Conservation (phyloP, 345 rosid species). For the Eucalyptus marginata region DNA sequence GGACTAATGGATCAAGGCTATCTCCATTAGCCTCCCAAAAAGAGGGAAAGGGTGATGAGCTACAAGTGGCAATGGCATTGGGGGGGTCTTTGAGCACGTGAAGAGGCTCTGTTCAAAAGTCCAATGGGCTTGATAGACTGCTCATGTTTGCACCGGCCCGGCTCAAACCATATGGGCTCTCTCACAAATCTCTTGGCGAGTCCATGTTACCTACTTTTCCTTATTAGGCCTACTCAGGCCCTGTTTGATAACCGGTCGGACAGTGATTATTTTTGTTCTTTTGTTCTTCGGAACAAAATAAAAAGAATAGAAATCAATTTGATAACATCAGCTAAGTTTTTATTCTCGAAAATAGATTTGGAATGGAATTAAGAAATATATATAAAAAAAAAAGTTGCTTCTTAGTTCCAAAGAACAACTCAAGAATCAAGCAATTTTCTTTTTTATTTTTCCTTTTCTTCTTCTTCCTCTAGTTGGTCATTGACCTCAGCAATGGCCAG, state of each 20-base stretch:
- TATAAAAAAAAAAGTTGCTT: too few relatives aligned
- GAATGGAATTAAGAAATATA: rapidly evolving
- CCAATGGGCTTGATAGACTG: neutral
- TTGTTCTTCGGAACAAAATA: rapidly evolving
- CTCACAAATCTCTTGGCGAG: neutral
- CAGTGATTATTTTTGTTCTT: too few relatives aligned
- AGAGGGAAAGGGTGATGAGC: neutral
- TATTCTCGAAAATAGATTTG: rapidly evolving
- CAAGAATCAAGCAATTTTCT: too few relatives aligned
- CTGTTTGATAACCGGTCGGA: rapidly evolving
- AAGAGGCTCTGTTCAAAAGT: neutral
- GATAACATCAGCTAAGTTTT: rapidly evolving
- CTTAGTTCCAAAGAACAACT: too few relatives aligned
- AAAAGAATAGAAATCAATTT: rapidly evolving
- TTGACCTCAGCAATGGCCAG: rapidly evolving
- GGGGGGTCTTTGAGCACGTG: neutral
- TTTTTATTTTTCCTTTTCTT: too few relatives aligned
- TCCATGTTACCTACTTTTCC: neutral
- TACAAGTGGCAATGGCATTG: neutral
- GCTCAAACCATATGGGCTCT: neutral
- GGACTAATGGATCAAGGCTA: neutral
- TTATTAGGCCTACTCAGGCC: neutral
- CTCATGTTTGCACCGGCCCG: neutral
- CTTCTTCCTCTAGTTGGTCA: too few relatives aligned
- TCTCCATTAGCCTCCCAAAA: neutral